Evolutionary conservation across 1,284 basidiomycete species (phyloP).

Genomic region (Melampsora americana): DNA sequence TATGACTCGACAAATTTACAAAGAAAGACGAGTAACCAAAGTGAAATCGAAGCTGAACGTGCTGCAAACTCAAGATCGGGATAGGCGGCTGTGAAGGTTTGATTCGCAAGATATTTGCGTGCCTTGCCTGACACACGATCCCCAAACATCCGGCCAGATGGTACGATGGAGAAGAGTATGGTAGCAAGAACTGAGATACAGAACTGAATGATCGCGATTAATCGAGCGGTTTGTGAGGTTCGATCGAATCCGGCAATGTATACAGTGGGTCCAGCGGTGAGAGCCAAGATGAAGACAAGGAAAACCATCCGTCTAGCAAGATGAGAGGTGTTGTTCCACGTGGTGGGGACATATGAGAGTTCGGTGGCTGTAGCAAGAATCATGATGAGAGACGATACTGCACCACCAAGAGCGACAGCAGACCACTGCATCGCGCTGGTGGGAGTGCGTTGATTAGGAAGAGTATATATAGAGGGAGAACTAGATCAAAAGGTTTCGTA

Average conservation of each 20-base stretch:
- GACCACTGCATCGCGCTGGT: constrained; percentile 78
- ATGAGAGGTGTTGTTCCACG: constrained; percentile 95
- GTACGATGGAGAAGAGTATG: constrained; percentile 76
- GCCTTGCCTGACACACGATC: constrained; percentile 88
- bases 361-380: constrained; percentile 84
- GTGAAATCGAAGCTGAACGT: constrained; percentile 68
- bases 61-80: constrained; percentile 64
- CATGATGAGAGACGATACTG: constrained; percentile 86
- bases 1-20: constrained; percentile 94
- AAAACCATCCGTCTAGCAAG: constrained; percentile 80
- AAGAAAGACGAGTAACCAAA: constrained; percentile 85
- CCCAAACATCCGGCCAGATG: constrained; percentile 90
- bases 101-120: constrained; percentile 87
- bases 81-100: constrained; percentile 93
- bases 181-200: constrained; percentile 78
- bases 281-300: constrained; percentile 73
- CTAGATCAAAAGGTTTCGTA: constrained; percentile 62
- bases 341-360: constrained; percentile 91
- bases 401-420: constrained; percentile 81
- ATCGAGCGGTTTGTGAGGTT: constrained; percentile 65
- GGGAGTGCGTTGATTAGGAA: constrained; percentile 56
- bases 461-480: constrained; percentile 75
- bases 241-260: constrained; percentile 69
- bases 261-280: constrained; percentile 83
- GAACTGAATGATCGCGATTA: constrained; percentile 88